These are phyloP conservation scores for Vitis riparia DNA, from an alignment of 164 flowering plant species.

Conservation along the genomic window DNA sequence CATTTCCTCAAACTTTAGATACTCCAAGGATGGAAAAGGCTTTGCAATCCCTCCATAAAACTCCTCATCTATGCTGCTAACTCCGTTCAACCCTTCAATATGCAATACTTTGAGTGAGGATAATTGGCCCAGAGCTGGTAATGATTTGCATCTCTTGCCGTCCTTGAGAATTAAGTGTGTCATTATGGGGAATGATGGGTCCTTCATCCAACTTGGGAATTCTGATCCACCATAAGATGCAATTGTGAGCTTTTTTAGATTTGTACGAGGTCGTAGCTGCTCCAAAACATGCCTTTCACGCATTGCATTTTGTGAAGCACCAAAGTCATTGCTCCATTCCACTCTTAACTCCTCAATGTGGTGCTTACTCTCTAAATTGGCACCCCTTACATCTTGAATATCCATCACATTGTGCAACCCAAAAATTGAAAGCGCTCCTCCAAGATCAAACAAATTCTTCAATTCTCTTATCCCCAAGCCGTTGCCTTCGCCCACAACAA, in stretches of 20 bases:
- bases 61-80: slow-evolving; percentile 3
- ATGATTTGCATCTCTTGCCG: slow-evolving; percentile 6
- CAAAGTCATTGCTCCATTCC: slow-evolving; percentile 4
- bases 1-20: slow-evolving; percentile 7
- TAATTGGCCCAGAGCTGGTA: slow-evolving; percentile 19
- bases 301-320: not conserved
- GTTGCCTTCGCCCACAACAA: slow-evolving; percentile 1
- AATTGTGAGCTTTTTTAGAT: slow-evolving; percentile 9
- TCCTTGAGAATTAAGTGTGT: not conserved
- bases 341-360: slow-evolving; percentile 5
- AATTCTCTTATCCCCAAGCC: slow-evolving; percentile 5
- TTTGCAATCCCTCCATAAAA: not conserved
- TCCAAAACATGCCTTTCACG: slow-evolving; percentile 6
- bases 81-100: not conserved
- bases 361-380: slow-evolving; percentile 15
- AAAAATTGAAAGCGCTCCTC: slow-evolving; percentile 3
- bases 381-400: slow-evolving; percentile 12
- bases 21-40: slow-evolving; percentile 10
- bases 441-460: not conserved
- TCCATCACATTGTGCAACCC: slow-evolving; percentile 12
- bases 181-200: not conserved
- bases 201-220: slow-evolving; percentile 22
- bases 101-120: slow-evolving; percentile 6
- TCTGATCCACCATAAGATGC: slow-evolving; percentile 6
- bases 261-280: slow-evolving; percentile 5